These are phyloP conservation scores for Xylaria acuta DNA, from an alignment of 495 filamentous ascomycete genomes.

Conservation along the genomic window DNA sequence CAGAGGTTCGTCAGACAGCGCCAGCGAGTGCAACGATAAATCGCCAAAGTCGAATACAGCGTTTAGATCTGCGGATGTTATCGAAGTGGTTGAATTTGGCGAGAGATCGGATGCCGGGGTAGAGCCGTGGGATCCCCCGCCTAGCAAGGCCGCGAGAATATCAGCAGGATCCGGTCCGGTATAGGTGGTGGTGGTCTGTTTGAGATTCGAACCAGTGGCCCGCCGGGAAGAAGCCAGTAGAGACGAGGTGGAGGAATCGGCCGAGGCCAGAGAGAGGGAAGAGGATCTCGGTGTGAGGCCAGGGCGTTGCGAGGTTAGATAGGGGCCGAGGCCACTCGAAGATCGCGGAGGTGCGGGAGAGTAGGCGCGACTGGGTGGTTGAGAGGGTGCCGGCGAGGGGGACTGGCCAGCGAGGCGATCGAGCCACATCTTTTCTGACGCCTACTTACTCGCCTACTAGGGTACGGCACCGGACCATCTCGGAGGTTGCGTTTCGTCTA, in stretches of 20 bases:
- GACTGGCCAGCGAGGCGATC: slow-evolving; percentile 82
- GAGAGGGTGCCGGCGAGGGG: slow-evolving; percentile 61
- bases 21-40: slow-evolving; percentile 76
- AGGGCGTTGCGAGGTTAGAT: slow-evolving; percentile 60
- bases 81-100: slow-evolving; percentile 31
- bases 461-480: slow-evolving; percentile 21
- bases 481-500: slow-evolving; percentile 11
- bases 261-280: slow-evolving; percentile 69
- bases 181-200: slow-evolving; percentile 59
- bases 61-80: slow-evolving; percentile 50
- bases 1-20: slow-evolving; percentile 49
- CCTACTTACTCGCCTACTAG: slow-evolving; percentile 1
- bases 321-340: slow-evolving; percentile 61
- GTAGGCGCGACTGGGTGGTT: slow-evolving; percentile 65
- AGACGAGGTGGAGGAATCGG: slow-evolving; percentile 72
- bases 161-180: slow-evolving; percentile 74
- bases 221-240: slow-evolving; percentile 66
- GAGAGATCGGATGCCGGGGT: slow-evolving; percentile 3
- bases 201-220: slow-evolving; percentile 70
- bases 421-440: slow-evolving; percentile 73
- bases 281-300: slow-evolving; percentile 66
- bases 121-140: slow-evolving; percentile 43
- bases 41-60: slow-evolving; percentile 78
- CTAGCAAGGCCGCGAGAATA: slow-evolving; percentile 74
- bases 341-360: slow-evolving; percentile 74